Conservation (phyloP, 2,329 filamentous ascomycete genomes). For the Dendryphion nanum region DNA sequence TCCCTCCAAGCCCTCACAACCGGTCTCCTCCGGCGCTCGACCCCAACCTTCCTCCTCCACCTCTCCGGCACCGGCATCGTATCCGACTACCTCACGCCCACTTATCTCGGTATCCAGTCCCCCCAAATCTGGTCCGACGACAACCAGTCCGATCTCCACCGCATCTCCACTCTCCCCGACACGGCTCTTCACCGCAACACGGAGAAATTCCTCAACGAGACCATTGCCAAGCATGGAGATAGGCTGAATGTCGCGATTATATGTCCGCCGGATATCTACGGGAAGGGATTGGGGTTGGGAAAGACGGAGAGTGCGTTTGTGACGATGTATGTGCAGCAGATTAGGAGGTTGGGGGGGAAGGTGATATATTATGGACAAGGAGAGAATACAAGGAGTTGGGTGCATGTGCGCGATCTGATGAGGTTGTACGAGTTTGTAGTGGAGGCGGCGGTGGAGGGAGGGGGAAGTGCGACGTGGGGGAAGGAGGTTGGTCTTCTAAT, state of each 20-base stretch:
- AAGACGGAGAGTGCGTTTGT: constrained; percentile 45
- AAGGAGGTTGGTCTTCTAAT: constrained; percentile 27
- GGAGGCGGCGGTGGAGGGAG: constrained; percentile 48
- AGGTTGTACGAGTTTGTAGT: constrained; percentile 53
- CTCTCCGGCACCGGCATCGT: constrained; percentile 56
- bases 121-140: constrained; percentile 57
- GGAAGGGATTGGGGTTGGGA: constrained; percentile 52
- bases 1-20: constrained; percentile 48
- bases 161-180: constrained; percentile 55
- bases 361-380: constrained; percentile 55
- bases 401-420: constrained; percentile 61
- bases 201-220: constrained; percentile 63
- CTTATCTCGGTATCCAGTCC: constrained; percentile 18
- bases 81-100: constrained; percentile 41
- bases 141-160: constrained; percentile 47
- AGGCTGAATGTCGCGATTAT: constrained; percentile 51
- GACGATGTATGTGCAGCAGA: constrained; percentile 40
- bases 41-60: constrained; percentile 51
- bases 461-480: constrained; percentile 57
- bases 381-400: constrained; percentile 53
- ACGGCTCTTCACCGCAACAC: constrained; percentile 62
- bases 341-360: constrained; percentile 41
- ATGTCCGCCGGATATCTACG: constrained; percentile 66
- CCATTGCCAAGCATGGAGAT: constrained; percentile 39
- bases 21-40: constrained; percentile 49